These are phyloP conservation scores for Tetragonia tetragonoides DNA, from an alignment of 148 eudicot genomes.

Conservation along the genomic window DNA sequence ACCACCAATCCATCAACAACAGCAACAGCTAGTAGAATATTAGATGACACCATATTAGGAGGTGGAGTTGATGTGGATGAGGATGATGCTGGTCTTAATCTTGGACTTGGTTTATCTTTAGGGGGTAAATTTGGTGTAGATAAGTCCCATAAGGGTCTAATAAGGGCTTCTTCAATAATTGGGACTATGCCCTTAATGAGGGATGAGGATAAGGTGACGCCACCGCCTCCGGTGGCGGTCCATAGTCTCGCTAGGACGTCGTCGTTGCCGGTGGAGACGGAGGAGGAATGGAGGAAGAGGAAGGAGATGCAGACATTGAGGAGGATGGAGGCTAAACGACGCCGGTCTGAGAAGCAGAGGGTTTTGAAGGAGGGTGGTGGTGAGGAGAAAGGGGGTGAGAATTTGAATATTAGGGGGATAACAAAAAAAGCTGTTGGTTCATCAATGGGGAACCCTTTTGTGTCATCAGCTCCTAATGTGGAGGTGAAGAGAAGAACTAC, in stretches of 20 bases:
- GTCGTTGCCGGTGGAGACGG: constrained; percentile 77
- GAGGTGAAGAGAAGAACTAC: constrained; percentile 41
- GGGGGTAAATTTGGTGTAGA: constrained; percentile 93
- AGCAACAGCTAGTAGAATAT: constrained; percentile 13
- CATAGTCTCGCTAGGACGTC: constrained; percentile 54
- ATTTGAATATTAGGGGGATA: constrained; percentile 48
- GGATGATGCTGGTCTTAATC: constrained; percentile 54
- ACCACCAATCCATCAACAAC: neutral
- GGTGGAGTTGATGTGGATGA: constrained; percentile 32
- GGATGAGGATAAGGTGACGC: constrained; percentile 39
- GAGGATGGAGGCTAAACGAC: constrained; percentile 81
- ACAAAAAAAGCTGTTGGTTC: constrained; percentile 39
- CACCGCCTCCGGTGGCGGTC: constrained; percentile 20
- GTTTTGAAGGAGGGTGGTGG: constrained; percentile 34
- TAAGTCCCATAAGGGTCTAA: constrained; percentile 44
- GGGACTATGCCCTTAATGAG: constrained; percentile 49
- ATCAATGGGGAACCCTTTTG: constrained; percentile 31
- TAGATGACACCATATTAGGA: constrained; percentile 16
- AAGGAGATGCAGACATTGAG: constrained; percentile 84
- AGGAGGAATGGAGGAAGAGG: constrained; percentile 89
- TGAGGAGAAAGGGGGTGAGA: constrained; percentile 23
- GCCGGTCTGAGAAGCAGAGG: constrained; percentile 84
- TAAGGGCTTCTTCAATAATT: constrained; percentile 73
- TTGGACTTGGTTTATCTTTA: constrained; percentile 86
- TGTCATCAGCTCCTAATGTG: constrained; percentile 33